These are phyloP conservation scores for Verticillium longisporum DNA, from an alignment of 2,329 filamentous ascomycete species.

Conservation along the genomic window DNA sequence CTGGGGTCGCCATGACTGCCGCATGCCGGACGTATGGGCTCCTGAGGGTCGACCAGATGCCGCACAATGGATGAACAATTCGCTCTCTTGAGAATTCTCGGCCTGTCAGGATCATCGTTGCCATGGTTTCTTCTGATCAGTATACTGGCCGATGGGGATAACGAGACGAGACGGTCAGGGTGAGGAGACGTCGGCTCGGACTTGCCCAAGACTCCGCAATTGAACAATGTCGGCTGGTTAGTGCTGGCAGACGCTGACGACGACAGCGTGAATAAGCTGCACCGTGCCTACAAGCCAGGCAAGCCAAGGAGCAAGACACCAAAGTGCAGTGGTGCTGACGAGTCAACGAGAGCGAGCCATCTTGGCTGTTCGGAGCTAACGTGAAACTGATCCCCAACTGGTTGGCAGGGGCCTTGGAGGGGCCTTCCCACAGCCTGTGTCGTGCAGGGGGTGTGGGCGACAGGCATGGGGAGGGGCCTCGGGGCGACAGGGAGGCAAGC, in stretches of 20 bases:
- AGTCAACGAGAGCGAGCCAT: neutral
- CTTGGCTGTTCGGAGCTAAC: neutral
- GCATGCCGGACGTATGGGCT: neutral
- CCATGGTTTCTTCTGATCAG: too few relatives aligned
- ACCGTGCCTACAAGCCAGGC: neutral
- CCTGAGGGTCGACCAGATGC: neutral
- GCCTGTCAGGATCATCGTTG: too few relatives aligned
- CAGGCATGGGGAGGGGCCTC: neutral
- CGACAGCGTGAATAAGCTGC: neutral
- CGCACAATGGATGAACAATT: neutral
- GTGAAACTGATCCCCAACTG: neutral
- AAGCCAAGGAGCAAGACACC: neutral
- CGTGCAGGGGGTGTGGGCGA: neutral
- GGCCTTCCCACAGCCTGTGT: neutral
- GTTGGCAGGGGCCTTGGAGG: neutral
- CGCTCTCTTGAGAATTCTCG: too few relatives aligned
- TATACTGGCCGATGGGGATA: neutral
- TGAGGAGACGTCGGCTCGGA: neutral
- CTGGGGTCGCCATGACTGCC: neutral
- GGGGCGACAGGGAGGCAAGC: neutral
- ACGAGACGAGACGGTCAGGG: neutral
- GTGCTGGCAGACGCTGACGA: neutral
- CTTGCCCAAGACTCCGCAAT: neutral
- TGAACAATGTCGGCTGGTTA: neutral
- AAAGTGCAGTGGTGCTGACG: neutral